These are phyloP conservation scores for Puccinia brachypodii DNA, from an alignment of 1,284 basidiomycete genomes.

Conservation along the genomic window DNA sequence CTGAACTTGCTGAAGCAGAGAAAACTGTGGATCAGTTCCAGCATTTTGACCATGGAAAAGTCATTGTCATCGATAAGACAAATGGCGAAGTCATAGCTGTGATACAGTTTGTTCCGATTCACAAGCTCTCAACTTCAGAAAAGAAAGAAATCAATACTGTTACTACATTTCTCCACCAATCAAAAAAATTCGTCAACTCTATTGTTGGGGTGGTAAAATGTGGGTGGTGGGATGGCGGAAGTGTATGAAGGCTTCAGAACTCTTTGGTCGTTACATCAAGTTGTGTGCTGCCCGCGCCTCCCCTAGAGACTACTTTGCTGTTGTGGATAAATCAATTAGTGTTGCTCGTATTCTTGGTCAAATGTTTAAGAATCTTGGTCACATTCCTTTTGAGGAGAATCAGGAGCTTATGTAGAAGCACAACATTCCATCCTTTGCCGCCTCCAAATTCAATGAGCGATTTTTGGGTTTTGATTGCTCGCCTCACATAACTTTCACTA, in stretches of 20 bases:
- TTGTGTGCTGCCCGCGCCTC: too few species aligned
- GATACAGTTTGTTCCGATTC: not conserved
- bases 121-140: not conserved
- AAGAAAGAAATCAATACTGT: not conserved
- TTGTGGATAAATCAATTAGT: not conserved
- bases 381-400: not conserved
- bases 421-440: not conserved
- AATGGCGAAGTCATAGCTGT: not conserved
- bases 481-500: conserved; percentile 1
- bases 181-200: not conserved
- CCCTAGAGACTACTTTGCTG: not conserved
- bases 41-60: not conserved
- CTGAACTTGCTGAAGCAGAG: not conserved
- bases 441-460: not conserved
- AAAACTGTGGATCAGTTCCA: not conserved
- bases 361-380: not conserved
- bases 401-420: not conserved
- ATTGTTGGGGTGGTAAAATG: not conserved
- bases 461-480: not conserved
- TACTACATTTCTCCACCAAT: not conserved
- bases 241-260: not conserved
- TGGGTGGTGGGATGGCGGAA: not conserved
- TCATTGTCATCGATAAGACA: not conserved
- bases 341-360: not conserved
- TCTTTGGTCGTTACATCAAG: not conserved